phyloP scores from a whole-genome alignment of 1,139 yeast genomes.

The Blastobotrys capitulatus region DNA sequence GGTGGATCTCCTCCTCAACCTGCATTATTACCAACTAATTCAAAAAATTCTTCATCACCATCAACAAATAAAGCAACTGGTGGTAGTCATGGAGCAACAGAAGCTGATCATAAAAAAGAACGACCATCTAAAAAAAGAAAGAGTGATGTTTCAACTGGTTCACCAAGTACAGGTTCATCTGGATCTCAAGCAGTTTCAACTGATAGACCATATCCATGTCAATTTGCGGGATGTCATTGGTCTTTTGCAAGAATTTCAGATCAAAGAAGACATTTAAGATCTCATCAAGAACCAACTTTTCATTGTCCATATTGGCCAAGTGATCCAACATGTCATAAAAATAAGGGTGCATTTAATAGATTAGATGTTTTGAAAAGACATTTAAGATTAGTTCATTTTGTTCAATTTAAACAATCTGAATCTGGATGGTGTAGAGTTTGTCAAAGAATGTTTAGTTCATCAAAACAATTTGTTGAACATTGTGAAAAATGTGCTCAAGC shows the following conservation, averaged over 20 bases:
- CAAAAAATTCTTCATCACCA: not conserved
- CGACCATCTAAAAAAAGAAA: slow-evolving; percentile 12
- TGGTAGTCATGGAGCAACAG: slow-evolving; percentile 8
- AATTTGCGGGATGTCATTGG: slow-evolving; percentile 55
- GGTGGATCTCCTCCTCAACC: not conserved
- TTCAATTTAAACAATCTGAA: slow-evolving; percentile 42
- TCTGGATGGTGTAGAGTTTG: slow-evolving; percentile 65
- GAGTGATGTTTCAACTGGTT: slow-evolving; percentile 2
- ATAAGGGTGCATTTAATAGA: slow-evolving; percentile 66
- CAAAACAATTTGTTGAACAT: slow-evolving; percentile 60
- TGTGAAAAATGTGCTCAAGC: slow-evolving; percentile 55
- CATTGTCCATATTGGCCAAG: slow-evolving; percentile 67
- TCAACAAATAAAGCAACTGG: slow-evolving; percentile 8
- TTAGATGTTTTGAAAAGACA: slow-evolving; percentile 68
- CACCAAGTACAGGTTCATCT: not conserved
- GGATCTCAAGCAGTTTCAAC: slow-evolving; percentile 17
- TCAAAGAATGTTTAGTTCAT: slow-evolving; percentile 50
- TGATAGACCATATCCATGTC: slow-evolving; percentile 47
- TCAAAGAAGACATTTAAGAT: slow-evolving; percentile 56
- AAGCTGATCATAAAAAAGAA: slow-evolving; percentile 8
- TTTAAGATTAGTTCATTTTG: slow-evolving; percentile 59
- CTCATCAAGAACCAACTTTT: slow-evolving; percentile 58
- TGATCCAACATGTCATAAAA: slow-evolving; percentile 65
- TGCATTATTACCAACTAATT: not conserved
- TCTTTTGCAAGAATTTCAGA: slow-evolving; percentile 63